phyloP scores from a whole-genome alignment of 306 rosid genomes.

The Betula pendula region DNA sequence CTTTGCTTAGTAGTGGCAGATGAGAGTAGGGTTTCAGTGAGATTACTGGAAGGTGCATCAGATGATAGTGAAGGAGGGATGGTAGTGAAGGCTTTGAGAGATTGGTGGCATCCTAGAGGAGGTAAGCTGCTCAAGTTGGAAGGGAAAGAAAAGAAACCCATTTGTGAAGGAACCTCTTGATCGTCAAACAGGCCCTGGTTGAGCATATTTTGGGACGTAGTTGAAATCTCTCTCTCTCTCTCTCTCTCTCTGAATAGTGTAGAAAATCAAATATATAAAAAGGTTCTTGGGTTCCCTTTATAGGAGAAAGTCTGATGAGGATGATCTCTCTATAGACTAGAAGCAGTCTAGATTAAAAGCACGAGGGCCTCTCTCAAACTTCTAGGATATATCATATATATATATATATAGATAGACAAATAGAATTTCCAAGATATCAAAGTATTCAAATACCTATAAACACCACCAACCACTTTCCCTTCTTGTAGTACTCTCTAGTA shows the following conservation, averaged over 20 bases:
- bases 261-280: slow-evolving; percentile 23
- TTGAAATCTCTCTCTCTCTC: slow-evolving; percentile 32
- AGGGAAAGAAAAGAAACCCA: slow-evolving; percentile 72
- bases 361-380: slow-evolving; percentile 20
- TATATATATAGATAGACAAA: slow-evolving; percentile 20
- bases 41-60: slow-evolving; percentile 43
- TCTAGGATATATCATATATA: slow-evolving; percentile 22
- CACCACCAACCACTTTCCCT: slow-evolving; percentile 34
- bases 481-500: slow-evolving; percentile 10
- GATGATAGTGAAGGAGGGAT: slow-evolving; percentile 47
- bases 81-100: slow-evolving; percentile 49
- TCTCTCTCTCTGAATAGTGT: slow-evolving; percentile 21
- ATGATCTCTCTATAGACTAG: neutral
- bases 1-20: slow-evolving; percentile 46
- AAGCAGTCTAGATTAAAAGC: slow-evolving; percentile 19
- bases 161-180: slow-evolving; percentile 48
- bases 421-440: slow-evolving; percentile 19
- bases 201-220: slow-evolving; percentile 45
- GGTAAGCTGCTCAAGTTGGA: slow-evolving; percentile 50
- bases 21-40: slow-evolving; percentile 69
- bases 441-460: slow-evolving; percentile 36
- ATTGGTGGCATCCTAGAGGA: slow-evolving; percentile 55
- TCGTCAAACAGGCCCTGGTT: slow-evolving; percentile 62
- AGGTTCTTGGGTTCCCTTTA: neutral
- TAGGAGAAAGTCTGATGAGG: slow-evolving; percentile 2